Base-by-base conservation (phyloP, 2,329 filamentous ascomycete species). In the Scedosporium aurantiacum region DNA sequence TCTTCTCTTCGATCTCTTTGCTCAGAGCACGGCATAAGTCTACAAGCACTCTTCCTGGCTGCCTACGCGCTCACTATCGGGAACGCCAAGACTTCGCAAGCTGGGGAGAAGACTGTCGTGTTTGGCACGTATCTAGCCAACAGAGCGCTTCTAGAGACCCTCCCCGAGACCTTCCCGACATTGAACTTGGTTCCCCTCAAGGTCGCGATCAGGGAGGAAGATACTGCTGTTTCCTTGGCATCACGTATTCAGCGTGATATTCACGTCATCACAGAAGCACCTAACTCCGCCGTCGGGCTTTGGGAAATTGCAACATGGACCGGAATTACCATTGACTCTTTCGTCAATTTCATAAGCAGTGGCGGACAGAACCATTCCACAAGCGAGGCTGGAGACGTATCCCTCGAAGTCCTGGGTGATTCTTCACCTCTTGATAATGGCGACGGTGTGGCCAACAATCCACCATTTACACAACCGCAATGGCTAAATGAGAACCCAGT, bases 81-180 rank as follows among this genome's bases (percentile, higher is more conserved):
- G 12, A 18, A 18, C 7, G 7, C 32, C 32, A 27, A 45, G 37
- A 32, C 14, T n/a, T 14, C 25, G 5, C 32, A 12, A 2, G 10
- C 40, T 14, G 45, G 56, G 5, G n/a, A 37, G 3, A 47, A 43
- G 16, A 57, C 61, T n/a, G 64, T 89, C 1, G 74, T 90, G 0
- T 79, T 96, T 58, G 92, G 91, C 1, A 73, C 96, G 23, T 97
- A 96, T 71, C 81, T 96, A 7, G 89, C 91, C 50, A 96, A 95
- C 70, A 82, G 91, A 59, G 79, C 81, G 0, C 2, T 84, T 1
- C 74, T 82, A 2, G 69, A 76, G 0, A 65, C 66, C 18, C 27
- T 55, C 2, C 21, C 45, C 4, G 58, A 60, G 0, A 74, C 80
- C 0, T 86, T 84, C 37, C 91, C 92, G 0, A 94, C 90, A 0